These are phyloP conservation scores for Allantophomopsis lycopodina DNA, from an alignment of 2,329 filamentous ascomycete species.

Conservation along the genomic window DNA sequence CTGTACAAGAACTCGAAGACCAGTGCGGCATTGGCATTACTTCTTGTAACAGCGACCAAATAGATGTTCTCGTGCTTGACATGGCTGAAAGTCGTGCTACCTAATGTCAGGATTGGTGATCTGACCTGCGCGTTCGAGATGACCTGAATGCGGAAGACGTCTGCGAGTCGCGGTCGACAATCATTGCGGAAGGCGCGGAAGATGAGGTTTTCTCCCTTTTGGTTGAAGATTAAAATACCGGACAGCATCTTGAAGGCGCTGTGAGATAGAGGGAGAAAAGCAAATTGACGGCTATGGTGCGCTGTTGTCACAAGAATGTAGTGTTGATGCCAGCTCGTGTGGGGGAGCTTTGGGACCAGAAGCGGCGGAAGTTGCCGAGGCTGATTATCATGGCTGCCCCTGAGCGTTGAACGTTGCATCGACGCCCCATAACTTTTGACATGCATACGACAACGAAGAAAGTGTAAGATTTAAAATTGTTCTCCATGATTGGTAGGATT, in stretches of 20 bases:
- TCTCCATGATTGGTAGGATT: no score
- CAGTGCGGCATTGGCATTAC: slow-evolving; percentile 95
- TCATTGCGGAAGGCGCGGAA: slow-evolving; percentile 98
- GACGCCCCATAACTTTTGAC: no score
- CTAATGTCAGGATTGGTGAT: slow-evolving; percentile 91
- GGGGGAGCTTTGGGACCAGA: no score
- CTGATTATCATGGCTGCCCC: no score
- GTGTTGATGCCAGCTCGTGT: no score
- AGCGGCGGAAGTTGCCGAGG: no score
- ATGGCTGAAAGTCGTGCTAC: slow-evolving; percentile 97
- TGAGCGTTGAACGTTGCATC: no score
- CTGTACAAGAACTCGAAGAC: slow-evolving; percentile 98
- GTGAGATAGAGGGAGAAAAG: no score
- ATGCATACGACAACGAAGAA: no score
- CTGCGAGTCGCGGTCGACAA: slow-evolving; percentile 90
- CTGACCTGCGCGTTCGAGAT: slow-evolving; percentile 97
- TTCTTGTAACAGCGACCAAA: slow-evolving; percentile 92
- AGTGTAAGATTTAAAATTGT: no score
- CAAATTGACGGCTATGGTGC: no score
- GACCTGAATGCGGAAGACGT: slow-evolving; percentile 98
- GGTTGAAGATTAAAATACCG: slow-evolving; percentile 95
- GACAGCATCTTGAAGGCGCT: slow-evolving; percentile 62
- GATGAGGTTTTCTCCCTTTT: slow-evolving; percentile 99
- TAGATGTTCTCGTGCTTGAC: slow-evolving; percentile 99
- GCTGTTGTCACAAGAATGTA: no score